A percentile compares a stretch with the other conserved stretches of the same genome.
Conservation (phyloP, 2,329 filamentous ascomycete genomes). For the Fusarium equiseti region DNA sequence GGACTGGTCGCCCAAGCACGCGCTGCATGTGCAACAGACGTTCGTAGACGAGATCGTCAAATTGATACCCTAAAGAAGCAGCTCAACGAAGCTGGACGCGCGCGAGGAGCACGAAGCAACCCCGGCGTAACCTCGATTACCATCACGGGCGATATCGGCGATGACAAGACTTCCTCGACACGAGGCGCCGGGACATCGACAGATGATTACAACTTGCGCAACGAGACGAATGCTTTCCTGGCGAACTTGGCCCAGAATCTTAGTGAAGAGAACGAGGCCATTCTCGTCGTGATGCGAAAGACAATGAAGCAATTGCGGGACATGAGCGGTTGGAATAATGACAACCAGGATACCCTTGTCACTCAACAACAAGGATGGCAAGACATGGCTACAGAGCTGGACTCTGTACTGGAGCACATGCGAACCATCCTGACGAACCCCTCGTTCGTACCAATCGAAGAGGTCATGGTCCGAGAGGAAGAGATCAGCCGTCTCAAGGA, state of each 20-base stretch:
- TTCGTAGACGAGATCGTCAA: slow-evolving; percentile 89
- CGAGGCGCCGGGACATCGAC: slow-evolving; percentile 42
- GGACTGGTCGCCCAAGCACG: slow-evolving; percentile 84
- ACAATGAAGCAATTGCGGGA: slow-evolving; percentile 79
- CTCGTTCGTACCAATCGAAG: slow-evolving; percentile 94
- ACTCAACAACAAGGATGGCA: slow-evolving; percentile 60
- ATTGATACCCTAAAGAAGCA: slow-evolving; percentile 91
- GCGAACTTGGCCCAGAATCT: slow-evolving; percentile 85
- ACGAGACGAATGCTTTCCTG: slow-evolving; percentile 92
- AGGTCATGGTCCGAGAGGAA: slow-evolving; percentile 91
- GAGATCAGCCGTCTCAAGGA: slow-evolving; percentile 86
- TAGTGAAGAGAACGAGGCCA: slow-evolving; percentile 90
- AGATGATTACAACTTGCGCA: slow-evolving; percentile 76
- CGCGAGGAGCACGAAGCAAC: slow-evolving; percentile 67
- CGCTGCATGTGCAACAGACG: slow-evolving; percentile 87
- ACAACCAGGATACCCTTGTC: slow-evolving; percentile 50
- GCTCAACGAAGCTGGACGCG: slow-evolving; percentile 76
- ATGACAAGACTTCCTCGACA: slow-evolving; percentile 58
- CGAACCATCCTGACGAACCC: slow-evolving; percentile 90
- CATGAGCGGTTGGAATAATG: slow-evolving; percentile 69
- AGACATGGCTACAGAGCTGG: slow-evolving; percentile 80
- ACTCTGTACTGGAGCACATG: slow-evolving; percentile 82
- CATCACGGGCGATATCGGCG: slow-evolving; percentile 66
- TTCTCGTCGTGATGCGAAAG: slow-evolving; percentile 78
- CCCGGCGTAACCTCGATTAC: slow-evolving; percentile 68